A percentile compares a stretch with the other conserved stretches of the same genome.
phyloP scores from a whole-genome alignment of 805 yeast species.

The Metschnikowia shivogae region DNA sequence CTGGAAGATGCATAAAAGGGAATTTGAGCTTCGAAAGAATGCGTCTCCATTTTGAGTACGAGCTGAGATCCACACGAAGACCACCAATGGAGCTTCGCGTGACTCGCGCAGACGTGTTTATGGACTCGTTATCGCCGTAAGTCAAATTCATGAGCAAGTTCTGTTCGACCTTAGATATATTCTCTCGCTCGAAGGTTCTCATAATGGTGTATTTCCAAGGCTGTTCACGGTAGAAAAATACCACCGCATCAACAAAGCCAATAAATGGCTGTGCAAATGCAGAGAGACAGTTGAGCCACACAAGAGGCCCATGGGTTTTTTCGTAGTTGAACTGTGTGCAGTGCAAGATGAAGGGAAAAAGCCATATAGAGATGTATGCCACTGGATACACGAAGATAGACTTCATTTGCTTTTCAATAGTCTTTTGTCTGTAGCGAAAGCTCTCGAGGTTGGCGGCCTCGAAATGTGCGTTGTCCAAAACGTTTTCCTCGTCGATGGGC shows the following conservation, averaged over 20 bases:
- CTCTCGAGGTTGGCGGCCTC: constrained; percentile 58
- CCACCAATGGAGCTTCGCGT: constrained; percentile 28
- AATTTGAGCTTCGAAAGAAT: constrained; percentile 30
- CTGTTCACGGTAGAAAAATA: constrained; percentile 70
- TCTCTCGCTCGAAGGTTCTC: constrained; percentile 35
- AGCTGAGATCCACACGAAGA: constrained; percentile 25
- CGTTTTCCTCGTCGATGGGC: constrained; percentile 19
- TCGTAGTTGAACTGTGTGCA: constrained; percentile 52
- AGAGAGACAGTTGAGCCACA: constrained; percentile 63
- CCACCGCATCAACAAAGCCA: constrained; percentile 72
- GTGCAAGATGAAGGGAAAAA: constrained; percentile 70
- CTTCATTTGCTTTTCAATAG: constrained; percentile 73
- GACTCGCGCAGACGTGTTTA: constrained; percentile 23
- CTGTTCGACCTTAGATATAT: constrained; percentile 24
- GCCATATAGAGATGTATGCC: constrained; percentile 77
- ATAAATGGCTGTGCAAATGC: constrained; percentile 78
- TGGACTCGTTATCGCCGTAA: constrained; percentile 19
- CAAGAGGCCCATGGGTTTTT: constrained; percentile 45
- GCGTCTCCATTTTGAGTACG: constrained; percentile 39
- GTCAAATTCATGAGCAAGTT: constrained; percentile 5
- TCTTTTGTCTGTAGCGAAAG: constrained; percentile 58
- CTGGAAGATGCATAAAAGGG: constrained; percentile 47
- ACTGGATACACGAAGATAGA: constrained; percentile 80
- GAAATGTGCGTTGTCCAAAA: constrained; percentile 35
- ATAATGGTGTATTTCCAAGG: constrained; percentile 63